Evolutionary conservation across 2,329 filamentous ascomycete species (phyloP).

Genomic region (Epichloe aotearoae): DNA sequence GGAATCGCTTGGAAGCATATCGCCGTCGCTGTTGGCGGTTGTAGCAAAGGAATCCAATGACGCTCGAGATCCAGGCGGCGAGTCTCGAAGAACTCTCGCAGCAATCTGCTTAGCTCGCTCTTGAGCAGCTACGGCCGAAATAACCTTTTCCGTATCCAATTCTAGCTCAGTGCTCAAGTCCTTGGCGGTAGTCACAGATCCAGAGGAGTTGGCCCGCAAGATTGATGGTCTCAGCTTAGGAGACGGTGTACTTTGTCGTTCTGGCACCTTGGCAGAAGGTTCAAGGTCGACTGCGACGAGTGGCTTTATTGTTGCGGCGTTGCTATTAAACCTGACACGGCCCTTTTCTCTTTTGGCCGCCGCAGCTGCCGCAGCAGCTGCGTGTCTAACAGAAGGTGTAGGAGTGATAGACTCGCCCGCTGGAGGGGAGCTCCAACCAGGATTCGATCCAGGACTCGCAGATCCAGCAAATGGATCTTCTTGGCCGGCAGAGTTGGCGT

Average conservation of each 20-base stretch:
- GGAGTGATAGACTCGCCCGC: background rate
- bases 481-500: background rate
- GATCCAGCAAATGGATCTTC: background rate
- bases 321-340: conserved; percentile 35
- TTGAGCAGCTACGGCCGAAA: conserved; percentile 28
- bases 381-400: background rate
- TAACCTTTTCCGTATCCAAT: conserved; percentile 13
- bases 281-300: conserved; percentile 9
- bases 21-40: conserved; percentile 16
- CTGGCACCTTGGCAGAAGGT: background rate
- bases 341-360: conserved; percentile 29
- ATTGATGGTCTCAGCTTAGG: conserved; percentile 27
- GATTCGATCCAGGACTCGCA: background rate
- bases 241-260: conserved; percentile 6
- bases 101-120: conserved; percentile 29
- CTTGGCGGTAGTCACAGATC: conserved; percentile 19
- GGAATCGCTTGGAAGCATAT: conserved; percentile 11
- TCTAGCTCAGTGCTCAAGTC: conserved; percentile 16
- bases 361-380: background rate
- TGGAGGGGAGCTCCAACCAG: background rate
- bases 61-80: conserved; percentile 21
- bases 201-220: conserved; percentile 27
- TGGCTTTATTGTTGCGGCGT: conserved; percentile 21
- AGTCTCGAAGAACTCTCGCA: conserved; percentile 24
- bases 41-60: conserved; percentile 26